Evolutionary conservation across 2,329 filamentous ascomycete species (phyloP).

Genomic region (Juglanconis sp.): DNA sequence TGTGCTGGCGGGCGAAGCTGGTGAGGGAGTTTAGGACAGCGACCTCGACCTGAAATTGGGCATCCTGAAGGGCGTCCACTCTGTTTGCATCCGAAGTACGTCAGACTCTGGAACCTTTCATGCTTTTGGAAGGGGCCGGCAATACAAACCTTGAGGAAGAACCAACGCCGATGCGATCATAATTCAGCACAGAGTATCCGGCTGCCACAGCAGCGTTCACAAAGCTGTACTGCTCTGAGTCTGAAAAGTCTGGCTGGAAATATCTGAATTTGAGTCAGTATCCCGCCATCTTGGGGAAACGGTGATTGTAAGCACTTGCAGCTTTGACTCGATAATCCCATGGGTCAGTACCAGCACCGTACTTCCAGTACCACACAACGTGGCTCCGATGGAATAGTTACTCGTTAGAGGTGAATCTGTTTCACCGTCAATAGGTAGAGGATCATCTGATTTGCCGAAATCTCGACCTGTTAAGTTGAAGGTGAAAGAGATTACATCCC

Average conservation of each 20-base stretch:
- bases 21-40: conserved; percentile 27
- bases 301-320: conserved; percentile 18
- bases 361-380: conserved; percentile 26
- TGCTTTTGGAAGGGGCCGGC: not conserved
- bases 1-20: conserved; percentile 22
- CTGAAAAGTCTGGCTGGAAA: conserved; percentile 24
- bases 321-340: conserved; percentile 30
- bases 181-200: conserved; percentile 29
- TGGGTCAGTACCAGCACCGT: conserved; percentile 27
- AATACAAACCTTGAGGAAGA: conserved; percentile 28
- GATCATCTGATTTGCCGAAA: conserved; percentile 20
- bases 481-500: conserved; percentile 27
- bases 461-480: conserved; percentile 28
- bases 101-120: not conserved
- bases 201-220: conserved; percentile 26
- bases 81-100: conserved; percentile 8
- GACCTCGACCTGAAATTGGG: conserved; percentile 31
- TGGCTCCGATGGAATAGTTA: conserved; percentile 26
- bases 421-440: conserved; percentile 23
- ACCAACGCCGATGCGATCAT: conserved; percentile 30
- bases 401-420: conserved; percentile 22
- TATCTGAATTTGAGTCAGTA: conserved; percentile 20
- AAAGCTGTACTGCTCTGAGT: conserved; percentile 24
- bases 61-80: conserved; percentile 24
- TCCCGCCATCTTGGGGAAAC: not conserved